Percentiles rank a stretch among this genome's conserved stretches.
phyloP scores from a whole-genome alignment of 495 filamentous ascomycete species.

The Annulohypoxylon moriforme region DNA sequence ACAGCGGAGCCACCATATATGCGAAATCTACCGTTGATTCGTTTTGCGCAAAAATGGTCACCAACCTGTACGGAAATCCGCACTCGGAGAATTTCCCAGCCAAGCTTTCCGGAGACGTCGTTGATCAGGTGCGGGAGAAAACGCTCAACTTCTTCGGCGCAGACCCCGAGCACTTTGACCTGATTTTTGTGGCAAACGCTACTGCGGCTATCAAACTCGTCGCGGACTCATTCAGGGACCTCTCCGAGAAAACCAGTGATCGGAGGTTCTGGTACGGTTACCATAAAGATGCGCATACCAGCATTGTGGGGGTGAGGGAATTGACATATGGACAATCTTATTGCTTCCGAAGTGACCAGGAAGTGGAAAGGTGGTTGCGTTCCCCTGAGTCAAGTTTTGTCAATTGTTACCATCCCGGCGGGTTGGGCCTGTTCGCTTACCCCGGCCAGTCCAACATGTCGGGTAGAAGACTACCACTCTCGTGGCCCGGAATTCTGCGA shows the following conservation, averaged over 20 bases:
- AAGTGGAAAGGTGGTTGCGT: constrained; percentile 73
- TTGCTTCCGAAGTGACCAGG: constrained; percentile 73
- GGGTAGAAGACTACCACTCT: constrained; percentile 71
- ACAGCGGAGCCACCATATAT: constrained; percentile 79
- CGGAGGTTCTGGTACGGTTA: constrained; percentile 76
- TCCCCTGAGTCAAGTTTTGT: constrained; percentile 40
- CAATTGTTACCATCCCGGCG: constrained; percentile 40
- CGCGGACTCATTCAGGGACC: constrained; percentile 70
- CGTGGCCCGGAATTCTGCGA: constrained; percentile 68
- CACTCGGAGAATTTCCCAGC: constrained; percentile 78
- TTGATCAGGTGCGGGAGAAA: constrained; percentile 69
- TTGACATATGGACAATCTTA: constrained; percentile 63
- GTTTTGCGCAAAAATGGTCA: constrained; percentile 67
- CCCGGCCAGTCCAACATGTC: constrained; percentile 86
- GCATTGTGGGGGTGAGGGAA: constrained; percentile 76
- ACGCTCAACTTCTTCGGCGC: constrained; percentile 72
- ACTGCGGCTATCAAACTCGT: constrained; percentile 78
- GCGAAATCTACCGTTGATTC: constrained; percentile 69
- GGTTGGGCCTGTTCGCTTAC: constrained; percentile 74
- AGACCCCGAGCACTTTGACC: constrained; percentile 70
- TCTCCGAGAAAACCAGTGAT: constrained; percentile 57
- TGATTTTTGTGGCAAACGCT: constrained; percentile 76
- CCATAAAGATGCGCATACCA: constrained; percentile 79
- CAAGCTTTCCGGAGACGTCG: constrained; percentile 66
- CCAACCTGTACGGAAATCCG: constrained; percentile 77